phyloP scores from a whole-genome alignment of 805 yeast species.

The Naumovozyma castellii region DNA sequence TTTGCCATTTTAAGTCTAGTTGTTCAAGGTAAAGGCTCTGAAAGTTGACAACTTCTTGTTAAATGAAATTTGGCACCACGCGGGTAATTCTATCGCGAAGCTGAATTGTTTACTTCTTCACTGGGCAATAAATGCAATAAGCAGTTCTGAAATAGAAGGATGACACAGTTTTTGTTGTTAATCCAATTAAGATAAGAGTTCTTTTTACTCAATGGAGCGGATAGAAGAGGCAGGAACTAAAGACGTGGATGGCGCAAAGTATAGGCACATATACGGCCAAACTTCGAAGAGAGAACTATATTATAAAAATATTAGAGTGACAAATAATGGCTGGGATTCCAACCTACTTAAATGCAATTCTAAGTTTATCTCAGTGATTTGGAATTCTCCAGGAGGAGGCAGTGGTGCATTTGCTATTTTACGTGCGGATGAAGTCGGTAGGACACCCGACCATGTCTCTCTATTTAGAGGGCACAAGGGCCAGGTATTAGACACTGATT shows the following conservation, averaged over 20 bases:
- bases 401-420: slow-evolving; percentile 91
- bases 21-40: no score
- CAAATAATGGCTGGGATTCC: slow-evolving; percentile 94
- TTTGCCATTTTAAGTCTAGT: no score
- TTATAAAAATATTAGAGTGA: slow-evolving; percentile 48
- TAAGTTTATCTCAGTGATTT: slow-evolving; percentile 73
- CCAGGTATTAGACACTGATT: slow-evolving; percentile 89
- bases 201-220: no score
- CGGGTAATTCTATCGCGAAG: no score
- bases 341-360: slow-evolving; percentile 83
- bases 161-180: no score
- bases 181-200: no score
- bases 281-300: slow-evolving; percentile 46
- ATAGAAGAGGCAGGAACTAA: no score
- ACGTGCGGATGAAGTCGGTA: slow-evolving; percentile 79
- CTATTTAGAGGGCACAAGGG: slow-evolving; percentile 94
- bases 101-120: no score
- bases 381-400: slow-evolving; percentile 87
- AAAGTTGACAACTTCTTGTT: no score
- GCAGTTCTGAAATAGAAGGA: no score
- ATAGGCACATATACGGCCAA: slow-evolving; percentile 93
- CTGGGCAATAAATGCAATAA: no score
- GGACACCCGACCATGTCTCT: slow-evolving; percentile 87
- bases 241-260: slow-evolving; percentile 36
- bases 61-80: no score